phyloP scores from a whole-genome alignment of 352 stramenopile genomes.

The Pythium apleroticum region DNA sequence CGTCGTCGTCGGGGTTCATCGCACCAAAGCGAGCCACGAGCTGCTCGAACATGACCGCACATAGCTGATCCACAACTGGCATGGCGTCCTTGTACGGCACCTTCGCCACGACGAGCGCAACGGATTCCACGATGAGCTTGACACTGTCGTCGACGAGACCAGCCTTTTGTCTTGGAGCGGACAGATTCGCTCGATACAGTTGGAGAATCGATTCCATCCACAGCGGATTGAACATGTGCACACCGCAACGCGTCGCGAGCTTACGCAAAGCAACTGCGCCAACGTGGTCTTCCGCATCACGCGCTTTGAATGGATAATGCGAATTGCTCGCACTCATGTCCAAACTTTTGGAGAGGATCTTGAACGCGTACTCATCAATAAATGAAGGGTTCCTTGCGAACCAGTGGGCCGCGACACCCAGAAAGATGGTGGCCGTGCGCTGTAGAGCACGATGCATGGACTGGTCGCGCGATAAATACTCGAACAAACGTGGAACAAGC shows the following conservation, averaged over 20 bases:
- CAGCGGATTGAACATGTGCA: constrained; percentile 57
- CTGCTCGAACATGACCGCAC: constrained; percentile 64
- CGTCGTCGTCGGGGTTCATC: constrained; percentile 49
- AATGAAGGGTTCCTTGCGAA: constrained; percentile 67
- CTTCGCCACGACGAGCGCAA: constrained; percentile 60
- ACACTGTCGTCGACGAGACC: constrained; percentile 46
- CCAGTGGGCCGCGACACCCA: constrained; percentile 71
- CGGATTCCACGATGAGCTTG: constrained; percentile 64
- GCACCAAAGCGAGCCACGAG: constrained; percentile 44
- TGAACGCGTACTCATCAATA: constrained; percentile 55
- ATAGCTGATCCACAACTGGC: constrained; percentile 62
- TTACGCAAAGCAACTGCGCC: constrained; percentile 72
- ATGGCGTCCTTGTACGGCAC: constrained; percentile 70
- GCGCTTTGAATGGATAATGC: constrained; percentile 44
- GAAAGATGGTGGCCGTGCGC: constrained; percentile 67
- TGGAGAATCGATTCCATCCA: constrained; percentile 76
- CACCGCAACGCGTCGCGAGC: constrained; percentile 59
- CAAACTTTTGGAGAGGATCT: constrained; percentile 73
- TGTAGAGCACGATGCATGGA: constrained; percentile 56
- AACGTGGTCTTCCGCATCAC: constrained; percentile 60
- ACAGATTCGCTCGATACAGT: constrained; percentile 53
- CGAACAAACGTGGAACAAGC: constrained; percentile 70
- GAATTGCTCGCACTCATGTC: constrained; percentile 40
- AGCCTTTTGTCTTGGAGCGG: constrained; percentile 23
- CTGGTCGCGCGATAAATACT: constrained; percentile 67